A percentile compares a stretch with the other conserved stretches of the same genome.
Conservation (phyloP, 352 stramenopile species). For the Phytophthora kernoviae region DNA sequence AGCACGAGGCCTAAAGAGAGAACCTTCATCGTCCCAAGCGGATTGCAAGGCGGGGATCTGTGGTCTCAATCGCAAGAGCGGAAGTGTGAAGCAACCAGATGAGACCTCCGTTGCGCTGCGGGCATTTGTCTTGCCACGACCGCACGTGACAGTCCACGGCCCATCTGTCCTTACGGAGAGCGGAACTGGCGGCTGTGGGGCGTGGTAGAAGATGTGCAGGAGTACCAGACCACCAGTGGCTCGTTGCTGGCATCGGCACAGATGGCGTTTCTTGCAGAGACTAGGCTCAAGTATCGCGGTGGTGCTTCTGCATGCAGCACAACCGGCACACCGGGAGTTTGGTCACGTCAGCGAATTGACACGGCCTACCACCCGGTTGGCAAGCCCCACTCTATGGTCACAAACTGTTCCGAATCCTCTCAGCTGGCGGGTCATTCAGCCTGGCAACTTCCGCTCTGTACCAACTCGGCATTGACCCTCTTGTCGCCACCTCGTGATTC, state of each 20-base stretch:
- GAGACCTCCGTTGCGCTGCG: conserved; percentile 9
- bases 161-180: conserved; percentile 21
- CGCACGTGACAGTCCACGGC: conserved; percentile 14
- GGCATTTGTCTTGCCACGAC: conserved; percentile 8
- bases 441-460: no score
- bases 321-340: no score
- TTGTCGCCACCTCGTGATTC: no score
- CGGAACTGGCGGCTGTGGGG: conserved; percentile 15
- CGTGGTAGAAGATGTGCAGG: conserved; percentile 36
- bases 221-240: conserved; percentile 19
- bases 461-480: no score
- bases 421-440: no score
- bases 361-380: no score
- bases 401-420: no score
- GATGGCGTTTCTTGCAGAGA: conserved; percentile 23
- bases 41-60: not conserved
- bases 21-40: conserved; percentile 23
- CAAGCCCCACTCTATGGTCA: no score
- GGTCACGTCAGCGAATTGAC: no score
- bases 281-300: not conserved
- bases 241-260: conserved; percentile 21
- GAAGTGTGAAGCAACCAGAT: conserved; percentile 21
- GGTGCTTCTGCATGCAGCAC: not conserved
- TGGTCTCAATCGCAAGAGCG: conserved; percentile 16
- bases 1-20: conserved; percentile 25